A percentile compares a stretch with the other conserved stretches of the same genome.
Evolutionary conservation across 805 yeast species (phyloP).

Genomic region (Metschnikowia lochheadii): DNA sequence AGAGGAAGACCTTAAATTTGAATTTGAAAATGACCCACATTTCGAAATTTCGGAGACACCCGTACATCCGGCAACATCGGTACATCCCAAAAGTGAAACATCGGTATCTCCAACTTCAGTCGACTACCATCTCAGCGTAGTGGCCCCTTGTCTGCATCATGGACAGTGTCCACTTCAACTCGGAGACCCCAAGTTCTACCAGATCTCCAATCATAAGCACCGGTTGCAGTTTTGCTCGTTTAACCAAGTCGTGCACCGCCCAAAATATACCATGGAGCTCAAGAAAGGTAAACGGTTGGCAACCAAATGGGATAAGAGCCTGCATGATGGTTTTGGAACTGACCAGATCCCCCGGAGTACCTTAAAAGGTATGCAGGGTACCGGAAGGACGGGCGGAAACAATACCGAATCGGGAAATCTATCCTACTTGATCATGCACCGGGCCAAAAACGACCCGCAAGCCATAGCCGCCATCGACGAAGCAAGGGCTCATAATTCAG

Average conservation of each 20-base stretch:
- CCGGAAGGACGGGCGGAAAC: conserved; percentile 73
- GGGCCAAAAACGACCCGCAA: conserved; percentile 45
- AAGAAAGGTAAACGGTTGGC: conserved; percentile 78
- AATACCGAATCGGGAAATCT: conserved; percentile 68
- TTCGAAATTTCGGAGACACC: conserved; percentile 17
- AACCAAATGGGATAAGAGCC: conserved; percentile 60
- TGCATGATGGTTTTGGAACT: conserved; percentile 54
- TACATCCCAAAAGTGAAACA: conserved; percentile 12
- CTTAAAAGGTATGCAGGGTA: conserved; percentile 49
- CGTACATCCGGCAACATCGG: not conserved
- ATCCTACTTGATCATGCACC: conserved; percentile 68
- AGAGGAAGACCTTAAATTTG: conserved; percentile 45
- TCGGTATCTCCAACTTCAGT: conserved; percentile 13
- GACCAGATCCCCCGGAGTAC: conserved; percentile 28
- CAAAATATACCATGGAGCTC: conserved; percentile 74
- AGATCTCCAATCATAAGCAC: conserved; percentile 51
- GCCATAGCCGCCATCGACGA: conserved; percentile 41
- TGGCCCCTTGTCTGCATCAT: conserved; percentile 93
- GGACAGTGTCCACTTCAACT: conserved; percentile 80
- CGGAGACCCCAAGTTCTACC: conserved; percentile 65
- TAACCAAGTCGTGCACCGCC: conserved; percentile 68
- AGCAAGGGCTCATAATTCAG: conserved; percentile 26
- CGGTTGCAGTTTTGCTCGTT: conserved; percentile 73
- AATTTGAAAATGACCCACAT: conserved; percentile 37
- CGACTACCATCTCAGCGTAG: conserved; percentile 54